Evolutionary conservation across 176 grass and related monocot species (phyloP).

Genomic region (Saccharum officinarum): DNA sequence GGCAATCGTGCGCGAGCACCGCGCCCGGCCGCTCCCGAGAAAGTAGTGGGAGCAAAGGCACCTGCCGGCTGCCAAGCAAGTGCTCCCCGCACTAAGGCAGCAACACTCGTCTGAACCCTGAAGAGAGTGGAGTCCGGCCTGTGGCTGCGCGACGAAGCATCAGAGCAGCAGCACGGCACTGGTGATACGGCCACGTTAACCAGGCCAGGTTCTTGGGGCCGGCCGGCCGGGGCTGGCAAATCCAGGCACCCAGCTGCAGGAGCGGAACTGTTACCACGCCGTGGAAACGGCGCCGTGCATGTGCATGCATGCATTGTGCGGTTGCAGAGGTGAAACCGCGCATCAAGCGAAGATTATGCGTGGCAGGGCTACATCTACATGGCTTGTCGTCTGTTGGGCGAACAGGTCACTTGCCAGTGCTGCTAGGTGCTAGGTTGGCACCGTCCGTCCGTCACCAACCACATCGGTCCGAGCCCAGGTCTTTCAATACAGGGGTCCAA

Average conservation of each 20-base stretch:
- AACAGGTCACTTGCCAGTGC: background rate
- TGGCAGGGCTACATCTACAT: background rate
- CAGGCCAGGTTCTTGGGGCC: too few species aligned
- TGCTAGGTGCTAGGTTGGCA: background rate
- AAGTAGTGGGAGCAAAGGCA: background rate
- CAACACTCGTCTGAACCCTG: background rate
- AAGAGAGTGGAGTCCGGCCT: background rate
- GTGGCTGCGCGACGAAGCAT: too few species aligned
- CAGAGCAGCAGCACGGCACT: too few species aligned
- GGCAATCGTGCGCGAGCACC: background rate
- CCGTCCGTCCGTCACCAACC: background rate
- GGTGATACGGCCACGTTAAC: too few species aligned
- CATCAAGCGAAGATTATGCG: background rate
- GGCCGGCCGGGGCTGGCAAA: too few species aligned
- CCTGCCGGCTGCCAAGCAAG: background rate
- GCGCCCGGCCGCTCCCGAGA: background rate
- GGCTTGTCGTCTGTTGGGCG: constrained; percentile 25
- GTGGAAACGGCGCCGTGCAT: too few species aligned
- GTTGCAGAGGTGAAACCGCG: background rate
- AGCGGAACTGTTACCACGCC: background rate
- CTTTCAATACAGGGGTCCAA: background rate
- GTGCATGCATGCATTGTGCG: too few species aligned
- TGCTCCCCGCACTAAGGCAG: background rate
- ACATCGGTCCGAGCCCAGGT: background rate
- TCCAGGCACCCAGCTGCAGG: too few species aligned